phyloP scores from a whole-genome alignment of 257 asterid species.

The Lavandula angustifolia region DNA sequence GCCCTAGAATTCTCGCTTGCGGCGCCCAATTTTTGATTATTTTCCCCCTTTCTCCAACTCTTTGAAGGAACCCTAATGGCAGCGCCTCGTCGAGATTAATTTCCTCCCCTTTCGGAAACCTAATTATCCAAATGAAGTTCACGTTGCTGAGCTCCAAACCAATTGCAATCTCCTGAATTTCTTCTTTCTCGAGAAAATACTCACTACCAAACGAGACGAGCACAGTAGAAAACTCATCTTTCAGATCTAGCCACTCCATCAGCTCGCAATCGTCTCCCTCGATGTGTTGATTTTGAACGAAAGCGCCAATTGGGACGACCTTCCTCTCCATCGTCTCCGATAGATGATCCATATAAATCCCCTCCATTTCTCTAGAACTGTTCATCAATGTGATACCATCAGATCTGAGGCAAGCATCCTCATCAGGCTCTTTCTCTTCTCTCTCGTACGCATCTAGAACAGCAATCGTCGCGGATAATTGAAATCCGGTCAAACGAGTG shows the following conservation, averaged over 20 bases:
- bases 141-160: slow-evolving; percentile 53
- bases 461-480: slow-evolving; percentile 23
- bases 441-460: neutral
- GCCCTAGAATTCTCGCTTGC: slow-evolving; percentile 35
- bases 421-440: slow-evolving; percentile 34
- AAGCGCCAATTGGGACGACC: slow-evolving; percentile 41
- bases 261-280: neutral
- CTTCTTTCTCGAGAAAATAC: slow-evolving; percentile 43
- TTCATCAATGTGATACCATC: slow-evolving; percentile 34
- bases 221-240: neutral
- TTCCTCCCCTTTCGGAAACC: slow-evolving; percentile 44
- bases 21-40: slow-evolving; percentile 44
- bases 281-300: neutral
- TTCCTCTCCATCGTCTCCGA: neutral
- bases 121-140: slow-evolving; percentile 56
- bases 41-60: slow-evolving; percentile 41
- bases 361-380: slow-evolving; percentile 45
- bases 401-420: neutral
- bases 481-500: slow-evolving; percentile 24
- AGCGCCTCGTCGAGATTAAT: slow-evolving; percentile 34
- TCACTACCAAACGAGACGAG: neutral
- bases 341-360: slow-evolving; percentile 46
- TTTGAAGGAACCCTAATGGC: slow-evolving; percentile 41
- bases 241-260: neutral
- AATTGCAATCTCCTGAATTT: slow-evolving; percentile 47